Percentiles rank a stretch among this genome's conserved stretches.
phyloP scores from a whole-genome alignment of 2,329 filamentous ascomycete species.

The Scedosporium minutisporum region DNA sequence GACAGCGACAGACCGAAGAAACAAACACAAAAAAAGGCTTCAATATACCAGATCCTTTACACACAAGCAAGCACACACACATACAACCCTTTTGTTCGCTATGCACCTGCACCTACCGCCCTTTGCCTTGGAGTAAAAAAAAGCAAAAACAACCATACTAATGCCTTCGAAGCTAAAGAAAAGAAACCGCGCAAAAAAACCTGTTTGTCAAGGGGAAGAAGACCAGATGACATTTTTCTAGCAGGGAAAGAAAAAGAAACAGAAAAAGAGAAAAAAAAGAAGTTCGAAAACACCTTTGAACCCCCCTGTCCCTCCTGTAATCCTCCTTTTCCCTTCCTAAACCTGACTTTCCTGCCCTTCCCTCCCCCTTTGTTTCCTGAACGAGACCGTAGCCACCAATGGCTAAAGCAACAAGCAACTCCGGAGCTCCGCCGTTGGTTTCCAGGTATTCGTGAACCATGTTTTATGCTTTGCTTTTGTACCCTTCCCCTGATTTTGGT shows the following conservation, averaged over 20 bases:
- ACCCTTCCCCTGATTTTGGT: conserved; percentile 7
- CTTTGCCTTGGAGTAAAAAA: neutral
- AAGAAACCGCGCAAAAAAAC: conserved; percentile 5
- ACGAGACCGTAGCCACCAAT: neutral
- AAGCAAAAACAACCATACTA: conserved; percentile 5
- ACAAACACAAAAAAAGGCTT: conserved; percentile 5
- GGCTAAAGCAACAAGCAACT: conserved; percentile 3
- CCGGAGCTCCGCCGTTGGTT: conserved; percentile 1
- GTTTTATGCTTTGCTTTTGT: conserved; percentile 9
- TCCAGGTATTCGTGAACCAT: conserved; percentile 4
- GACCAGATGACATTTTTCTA: conserved; percentile 1
- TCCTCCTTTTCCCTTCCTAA: conserved; percentile 4
- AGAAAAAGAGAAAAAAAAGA: conserved; percentile 10
- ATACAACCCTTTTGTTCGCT: conserved; percentile 8
- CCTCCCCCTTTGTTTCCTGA: neutral
- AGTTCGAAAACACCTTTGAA: conserved; percentile 11
- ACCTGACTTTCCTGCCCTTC: neutral
- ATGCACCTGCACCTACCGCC: conserved; percentile 7
- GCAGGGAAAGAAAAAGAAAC: conserved; percentile 13
- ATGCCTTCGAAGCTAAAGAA: conserved; percentile 6
- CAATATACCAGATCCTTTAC: conserved; percentile 1
- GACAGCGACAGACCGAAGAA: neutral
- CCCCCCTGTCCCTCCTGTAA: conserved; percentile 3
- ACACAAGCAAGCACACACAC: conserved; percentile 1
- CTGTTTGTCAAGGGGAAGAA: neutral